Conservation (phyloP, 169 alveolate species). For the Toxoplasma gondii region DNA sequence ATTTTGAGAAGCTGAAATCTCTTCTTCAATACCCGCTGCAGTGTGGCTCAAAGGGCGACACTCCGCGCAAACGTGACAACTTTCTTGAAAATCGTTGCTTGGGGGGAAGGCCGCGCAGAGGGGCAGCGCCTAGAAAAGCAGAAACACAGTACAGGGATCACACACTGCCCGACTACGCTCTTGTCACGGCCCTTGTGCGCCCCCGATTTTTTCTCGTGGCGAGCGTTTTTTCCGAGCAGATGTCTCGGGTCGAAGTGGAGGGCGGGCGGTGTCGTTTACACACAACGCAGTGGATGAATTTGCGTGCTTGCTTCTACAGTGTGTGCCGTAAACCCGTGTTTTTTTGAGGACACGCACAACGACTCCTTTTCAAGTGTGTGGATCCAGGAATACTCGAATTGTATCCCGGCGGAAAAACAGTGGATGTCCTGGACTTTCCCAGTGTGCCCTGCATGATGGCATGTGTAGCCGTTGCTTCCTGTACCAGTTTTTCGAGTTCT, state of each 20-base stretch:
- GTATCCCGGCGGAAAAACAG: background rate
- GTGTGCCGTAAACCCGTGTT: background rate
- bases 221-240: background rate
- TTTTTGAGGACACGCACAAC: background rate
- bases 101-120: background rate
- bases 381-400: background rate
- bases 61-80: background rate
- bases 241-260: too few species aligned
- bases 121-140: background rate
- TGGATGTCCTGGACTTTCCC: background rate
- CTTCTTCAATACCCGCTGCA: background rate
- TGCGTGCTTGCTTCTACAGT: background rate
- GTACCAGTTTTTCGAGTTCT: background rate
- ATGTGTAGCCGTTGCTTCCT: background rate
- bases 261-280: background rate
- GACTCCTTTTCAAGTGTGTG: background rate
- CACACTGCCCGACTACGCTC: background rate
- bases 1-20: background rate
- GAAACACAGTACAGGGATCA: background rate
- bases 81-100: background rate
- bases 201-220: background rate
- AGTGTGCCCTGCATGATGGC: background rate
- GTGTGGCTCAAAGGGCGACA: background rate
- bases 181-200: background rate
- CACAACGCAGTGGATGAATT: background rate